Conservation (phyloP, 2,329 filamentous ascomycete species). For the Aurifilum marmelostoma region DNA sequence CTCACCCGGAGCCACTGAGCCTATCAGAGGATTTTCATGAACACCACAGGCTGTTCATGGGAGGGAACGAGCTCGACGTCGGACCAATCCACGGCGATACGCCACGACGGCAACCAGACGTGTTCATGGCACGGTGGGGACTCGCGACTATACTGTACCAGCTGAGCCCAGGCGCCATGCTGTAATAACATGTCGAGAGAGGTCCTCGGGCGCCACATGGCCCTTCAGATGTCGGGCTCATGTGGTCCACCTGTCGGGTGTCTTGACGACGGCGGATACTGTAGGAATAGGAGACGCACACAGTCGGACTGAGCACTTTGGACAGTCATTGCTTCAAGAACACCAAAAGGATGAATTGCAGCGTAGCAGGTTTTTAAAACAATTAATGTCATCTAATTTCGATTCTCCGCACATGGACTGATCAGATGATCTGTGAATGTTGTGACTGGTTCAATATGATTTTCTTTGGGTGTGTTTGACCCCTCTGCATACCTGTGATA, state of each 20-base stretch:
- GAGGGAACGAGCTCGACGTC: neutral
- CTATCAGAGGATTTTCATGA: conserved; percentile 5
- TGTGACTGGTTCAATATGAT: neutral
- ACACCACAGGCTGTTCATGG: conserved; percentile 9
- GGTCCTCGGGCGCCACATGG: neutral
- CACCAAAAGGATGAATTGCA: conserved; percentile 28
- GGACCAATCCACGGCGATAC: neutral
- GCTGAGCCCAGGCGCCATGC: conserved; percentile 15
- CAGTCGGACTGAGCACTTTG: conserved; percentile 17
- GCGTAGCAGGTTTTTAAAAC: conserved; percentile 29
- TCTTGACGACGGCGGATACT: conserved; percentile 7
- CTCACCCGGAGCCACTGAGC: conserved; percentile 9
- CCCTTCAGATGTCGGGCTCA: neutral
- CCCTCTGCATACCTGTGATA: neutral
- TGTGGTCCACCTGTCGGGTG: conserved; percentile 7
- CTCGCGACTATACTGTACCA: conserved; percentile 15
- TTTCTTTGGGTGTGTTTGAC: neutral
- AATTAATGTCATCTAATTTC: conserved; percentile 30
- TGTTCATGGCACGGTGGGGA: conserved; percentile 10
- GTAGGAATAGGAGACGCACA: conserved; percentile 3
- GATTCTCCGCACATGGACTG: conserved; percentile 13
- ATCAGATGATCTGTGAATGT: neutral
- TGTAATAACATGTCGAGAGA: conserved; percentile 18
- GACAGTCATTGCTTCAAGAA: conserved; percentile 17
- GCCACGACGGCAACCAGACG: conserved; percentile 1